Evolutionary conservation across 2,329 filamentous ascomycete species (phyloP), one percentile per base, ranked within the genome.

Genomic region (Pseudocercospora eumusae): DNA sequence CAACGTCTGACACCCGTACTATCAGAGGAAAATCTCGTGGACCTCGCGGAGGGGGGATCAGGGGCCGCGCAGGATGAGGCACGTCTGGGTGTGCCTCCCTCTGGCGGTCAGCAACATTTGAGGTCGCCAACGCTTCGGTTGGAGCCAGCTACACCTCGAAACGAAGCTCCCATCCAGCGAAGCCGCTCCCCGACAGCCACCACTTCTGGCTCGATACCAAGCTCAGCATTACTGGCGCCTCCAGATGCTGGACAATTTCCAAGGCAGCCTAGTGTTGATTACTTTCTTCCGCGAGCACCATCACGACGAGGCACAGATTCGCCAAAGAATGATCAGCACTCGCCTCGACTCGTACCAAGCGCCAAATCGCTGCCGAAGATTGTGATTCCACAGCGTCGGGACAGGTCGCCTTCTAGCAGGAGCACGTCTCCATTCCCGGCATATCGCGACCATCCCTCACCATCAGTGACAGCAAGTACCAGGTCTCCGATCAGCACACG

Each of bases 401-500:
- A 64, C 33, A 62, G 68, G 50, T 74, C 74, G 8, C 68, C 66
- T 23, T 79, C 70, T 0, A 77, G 77, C 3, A 79, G 82, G 3
- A 64, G 64, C 47, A 75, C 81, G 4, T 84, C 85, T 3, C 88
- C 89, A 0, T 93, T 95, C 64, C 90, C 90, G 1, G 75, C 80
- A 4, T 90, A 86, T 66, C 81, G 83, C 2, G 90, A 78, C 60
- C 72, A 75, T 9, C 70, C 71, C 40, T 78, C 79, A 8, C 74
- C 79, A 2, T 71, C 71, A 11, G 79, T 79, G 6, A 80, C 84
- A 3, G 62, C 57, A 8, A 66, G 67, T 52, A 62, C 64, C 13
- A 58, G 65, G 27, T 69, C 67, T 20, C 62, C 65, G 2, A 56
- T 61, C 9, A 66, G 64, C 56, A 63, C 64, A 6, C 72, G 79